Percentiles rank a stretch among this genome's conserved stretches.
phyloP scores from a whole-genome alignment of 2,329 filamentous ascomycete genomes.

The Fusarium sarcochroum region DNA sequence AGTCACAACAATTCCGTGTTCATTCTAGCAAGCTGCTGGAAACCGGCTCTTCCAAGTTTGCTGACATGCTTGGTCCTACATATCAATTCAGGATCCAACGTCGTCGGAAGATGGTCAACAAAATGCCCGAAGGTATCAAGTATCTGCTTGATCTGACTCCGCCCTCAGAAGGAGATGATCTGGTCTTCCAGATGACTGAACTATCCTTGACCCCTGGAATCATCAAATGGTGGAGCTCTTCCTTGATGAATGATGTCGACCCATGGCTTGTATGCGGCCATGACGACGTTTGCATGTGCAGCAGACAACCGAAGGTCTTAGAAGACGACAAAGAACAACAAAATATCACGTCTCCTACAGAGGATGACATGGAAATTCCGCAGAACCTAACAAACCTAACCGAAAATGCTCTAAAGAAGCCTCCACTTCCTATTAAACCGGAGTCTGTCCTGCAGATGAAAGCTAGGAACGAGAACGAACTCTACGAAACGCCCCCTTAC shows the following conservation, averaged over 20 bases:
- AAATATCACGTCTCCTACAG: not conserved
- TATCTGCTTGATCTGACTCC: conserved; percentile 76
- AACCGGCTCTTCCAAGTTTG: conserved; percentile 63
- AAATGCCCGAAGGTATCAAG: conserved; percentile 61
- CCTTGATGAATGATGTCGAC: conserved; percentile 52
- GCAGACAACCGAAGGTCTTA: conserved; percentile 5
- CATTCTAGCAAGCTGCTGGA: conserved; percentile 62
- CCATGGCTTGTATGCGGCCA: conserved; percentile 56
- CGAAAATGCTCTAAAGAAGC: not conserved
- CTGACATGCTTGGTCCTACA: conserved; percentile 59
- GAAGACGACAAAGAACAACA: not conserved
- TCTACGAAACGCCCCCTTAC: conserved; percentile 48
- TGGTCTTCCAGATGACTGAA: conserved; percentile 70
- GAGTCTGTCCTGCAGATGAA: conserved; percentile 44
- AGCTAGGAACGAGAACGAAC: conserved; percentile 30
- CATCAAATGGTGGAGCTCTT: conserved; percentile 66
- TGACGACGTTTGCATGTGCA: conserved; percentile 58
- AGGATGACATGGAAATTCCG: not conserved
- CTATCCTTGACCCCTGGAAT: conserved; percentile 70
- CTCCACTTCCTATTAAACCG: conserved; percentile 5
- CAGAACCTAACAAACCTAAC: not conserved
- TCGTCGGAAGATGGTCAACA: conserved; percentile 54
- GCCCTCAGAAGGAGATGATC: conserved; percentile 72
- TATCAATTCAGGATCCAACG: conserved; percentile 58
- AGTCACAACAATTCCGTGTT: conserved; percentile 59